Conservation (phyloP, 768 basidiomycete species). For the Lactarius hatsudake region DNA sequence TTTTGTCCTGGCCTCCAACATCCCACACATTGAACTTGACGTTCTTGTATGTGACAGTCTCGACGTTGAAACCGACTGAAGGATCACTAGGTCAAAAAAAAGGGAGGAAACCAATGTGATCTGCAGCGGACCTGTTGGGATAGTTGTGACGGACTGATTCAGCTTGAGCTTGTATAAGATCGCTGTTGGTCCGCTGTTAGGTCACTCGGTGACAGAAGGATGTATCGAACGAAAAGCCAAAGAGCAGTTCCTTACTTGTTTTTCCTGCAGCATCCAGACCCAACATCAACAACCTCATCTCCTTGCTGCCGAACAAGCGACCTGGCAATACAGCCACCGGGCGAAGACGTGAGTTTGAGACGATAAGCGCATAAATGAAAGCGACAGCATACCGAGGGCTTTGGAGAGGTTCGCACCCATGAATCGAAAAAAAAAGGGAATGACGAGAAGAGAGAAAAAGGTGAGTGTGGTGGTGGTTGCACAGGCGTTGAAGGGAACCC, state of each 20-base stretch:
- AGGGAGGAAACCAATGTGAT: background rate
- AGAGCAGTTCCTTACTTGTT: constrained; percentile 65
- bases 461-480: constrained; percentile 10
- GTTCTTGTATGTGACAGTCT: constrained; percentile 99
- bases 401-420: constrained; percentile 91
- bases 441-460: constrained; percentile 44
- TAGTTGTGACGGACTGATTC: constrained; percentile 98
- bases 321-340: constrained; percentile 44
- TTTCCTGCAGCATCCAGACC: constrained; percentile 98
- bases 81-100: background rate
- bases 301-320: constrained; percentile 97
- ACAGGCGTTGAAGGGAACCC: background rate
- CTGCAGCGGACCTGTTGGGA: constrained; percentile 75
- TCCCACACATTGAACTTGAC: constrained; percentile 96
- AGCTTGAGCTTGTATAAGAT: constrained; percentile 99
- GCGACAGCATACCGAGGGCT: constrained; percentile 56
- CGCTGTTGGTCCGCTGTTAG: constrained; percentile 47
- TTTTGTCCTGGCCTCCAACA: constrained; percentile 99
- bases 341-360: constrained; percentile 12
- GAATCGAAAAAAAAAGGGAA: constrained; percentile 42
- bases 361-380: constrained; percentile 8
- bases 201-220: background rate
- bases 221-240: constrained; percentile 19
- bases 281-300: constrained; percentile 97
- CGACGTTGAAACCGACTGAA: constrained; percentile 96